These are phyloP conservation scores for Neospermospora avenae DNA, from an alignment of 2,329 filamentous ascomycete genomes.

Conservation along the genomic window DNA sequence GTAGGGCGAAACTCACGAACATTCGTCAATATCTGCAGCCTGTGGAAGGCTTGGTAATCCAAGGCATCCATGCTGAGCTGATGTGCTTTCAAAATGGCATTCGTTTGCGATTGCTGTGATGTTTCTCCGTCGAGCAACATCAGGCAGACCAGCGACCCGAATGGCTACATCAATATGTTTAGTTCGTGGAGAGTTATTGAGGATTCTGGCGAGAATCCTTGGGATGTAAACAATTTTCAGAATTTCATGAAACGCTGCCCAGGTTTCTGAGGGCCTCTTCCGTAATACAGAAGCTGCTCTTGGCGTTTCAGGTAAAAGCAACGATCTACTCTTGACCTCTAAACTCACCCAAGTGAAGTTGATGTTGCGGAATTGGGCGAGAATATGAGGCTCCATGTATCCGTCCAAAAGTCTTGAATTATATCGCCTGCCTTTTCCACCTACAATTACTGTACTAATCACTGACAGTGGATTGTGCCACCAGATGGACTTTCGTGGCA, in stretches of 20 bases:
- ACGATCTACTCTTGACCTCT: background rate
- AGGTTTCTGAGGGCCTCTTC: background rate
- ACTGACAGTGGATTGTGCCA: background rate
- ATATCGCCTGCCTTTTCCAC: background rate
- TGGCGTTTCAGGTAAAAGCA: background rate
- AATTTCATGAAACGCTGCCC: background rate
- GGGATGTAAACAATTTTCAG: background rate
- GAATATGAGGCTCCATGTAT: background rate
- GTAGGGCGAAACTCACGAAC: no score
- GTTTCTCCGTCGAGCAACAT: no score
- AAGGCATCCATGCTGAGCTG: no score
- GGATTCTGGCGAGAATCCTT: background rate
- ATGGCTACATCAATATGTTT: background rate
- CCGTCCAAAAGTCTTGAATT: background rate
- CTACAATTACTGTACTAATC: background rate
- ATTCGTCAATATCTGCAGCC: no score
- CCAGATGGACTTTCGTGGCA: background rate
- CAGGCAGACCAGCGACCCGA: background rate
- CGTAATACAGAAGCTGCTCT: background rate
- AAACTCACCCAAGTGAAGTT: background rate
- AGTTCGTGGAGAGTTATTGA: background rate
- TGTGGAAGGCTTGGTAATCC: no score
- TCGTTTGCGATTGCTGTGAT: no score
- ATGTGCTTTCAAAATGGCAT: no score
- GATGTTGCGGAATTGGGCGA: background rate